These are phyloP conservation scores for Penicillium sp. DNA, from an alignment of 2,329 filamentous ascomycete genomes.

Conservation along the genomic window DNA sequence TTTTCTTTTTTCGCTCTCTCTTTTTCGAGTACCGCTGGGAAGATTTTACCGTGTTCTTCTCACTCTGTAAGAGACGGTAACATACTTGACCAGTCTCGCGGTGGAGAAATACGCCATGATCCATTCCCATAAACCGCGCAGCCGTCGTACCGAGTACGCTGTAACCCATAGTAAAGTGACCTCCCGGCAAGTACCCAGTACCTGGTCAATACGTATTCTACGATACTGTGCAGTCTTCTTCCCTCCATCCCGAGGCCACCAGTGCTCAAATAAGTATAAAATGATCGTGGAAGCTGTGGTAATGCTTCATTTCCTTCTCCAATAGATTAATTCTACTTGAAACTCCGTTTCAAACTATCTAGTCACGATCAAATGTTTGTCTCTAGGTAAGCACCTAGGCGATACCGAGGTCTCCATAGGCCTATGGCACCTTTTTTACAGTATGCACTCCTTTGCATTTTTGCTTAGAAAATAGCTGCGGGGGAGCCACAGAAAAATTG, in stretches of 20 bases:
- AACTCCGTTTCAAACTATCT: neutral
- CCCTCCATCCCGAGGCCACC: neutral
- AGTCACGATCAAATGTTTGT: neutral
- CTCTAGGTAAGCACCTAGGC: neutral
- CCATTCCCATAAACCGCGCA: conserved; percentile 20
- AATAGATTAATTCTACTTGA: neutral
- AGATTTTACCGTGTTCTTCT: neutral
- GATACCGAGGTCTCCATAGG: neutral
- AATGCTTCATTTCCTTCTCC: neutral
- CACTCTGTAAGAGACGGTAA: conserved; percentile 9
- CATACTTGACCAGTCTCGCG: conserved; percentile 13
- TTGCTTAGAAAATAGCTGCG: neutral
- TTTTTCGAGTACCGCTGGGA: neutral
- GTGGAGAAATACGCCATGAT: conserved; percentile 18
- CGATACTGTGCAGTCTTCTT: neutral
- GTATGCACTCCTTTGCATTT: neutral
- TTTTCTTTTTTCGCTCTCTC: neutral
- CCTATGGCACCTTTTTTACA: neutral
- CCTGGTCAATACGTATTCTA: conserved; percentile 6
- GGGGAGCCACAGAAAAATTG: neutral
- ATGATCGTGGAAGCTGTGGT: neutral
- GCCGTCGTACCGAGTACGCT: conserved; percentile 17
- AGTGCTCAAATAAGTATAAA: neutral
- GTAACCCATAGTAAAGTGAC: conserved; percentile 15
- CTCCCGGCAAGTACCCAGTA: conserved; percentile 12